Evolutionary conservation across 2,329 filamentous ascomycete genomes (phyloP).

Genomic region (Talaromyces sp.): DNA sequence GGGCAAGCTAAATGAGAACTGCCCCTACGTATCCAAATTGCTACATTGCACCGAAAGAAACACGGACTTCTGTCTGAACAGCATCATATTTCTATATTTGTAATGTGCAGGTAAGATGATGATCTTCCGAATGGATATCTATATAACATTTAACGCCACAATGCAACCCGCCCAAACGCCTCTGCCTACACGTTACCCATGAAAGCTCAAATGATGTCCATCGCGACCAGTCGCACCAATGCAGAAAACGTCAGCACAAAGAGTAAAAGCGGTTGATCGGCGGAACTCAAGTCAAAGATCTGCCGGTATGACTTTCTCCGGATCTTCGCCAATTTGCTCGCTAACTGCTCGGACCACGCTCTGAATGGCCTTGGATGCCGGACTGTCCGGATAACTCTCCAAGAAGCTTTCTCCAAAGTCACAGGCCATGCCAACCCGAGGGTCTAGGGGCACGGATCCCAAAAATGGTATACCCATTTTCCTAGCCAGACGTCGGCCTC

Average conservation of each 20-base stretch:
- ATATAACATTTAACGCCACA: slow-evolving; percentile 1
- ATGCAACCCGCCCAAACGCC: slow-evolving; percentile 13
- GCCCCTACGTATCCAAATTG: not conserved
- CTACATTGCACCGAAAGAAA: not conserved
- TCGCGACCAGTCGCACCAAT: slow-evolving; percentile 19
- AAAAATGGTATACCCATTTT: slow-evolving; percentile 88
- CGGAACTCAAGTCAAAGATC: slow-evolving; percentile 18
- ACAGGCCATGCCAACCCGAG: slow-evolving; percentile 90
- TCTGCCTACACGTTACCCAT: not conserved
- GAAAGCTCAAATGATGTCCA: slow-evolving; percentile 1
- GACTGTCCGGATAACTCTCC: slow-evolving; percentile 87
- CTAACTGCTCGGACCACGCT: slow-evolving; percentile 72
- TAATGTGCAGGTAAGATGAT: not conserved
- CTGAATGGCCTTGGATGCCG: slow-evolving; percentile 77
- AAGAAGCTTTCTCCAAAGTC: slow-evolving; percentile 98
- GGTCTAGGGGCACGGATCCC: slow-evolving; percentile 85
- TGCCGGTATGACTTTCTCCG: slow-evolving; percentile 47
- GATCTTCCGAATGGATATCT: slow-evolving; percentile 5
- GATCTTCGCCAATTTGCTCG: slow-evolving; percentile 60
- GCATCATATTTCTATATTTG: not conserved
- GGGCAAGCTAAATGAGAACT: not conserved
- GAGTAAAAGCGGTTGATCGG: not conserved
- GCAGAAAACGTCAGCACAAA: slow-evolving; percentile 22
- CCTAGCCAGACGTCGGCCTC: slow-evolving; percentile 71
- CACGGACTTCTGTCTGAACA: not conserved